Base-by-base conservation (phyloP, 148 eudicot species). In the Polygonum maritimum region DNA sequence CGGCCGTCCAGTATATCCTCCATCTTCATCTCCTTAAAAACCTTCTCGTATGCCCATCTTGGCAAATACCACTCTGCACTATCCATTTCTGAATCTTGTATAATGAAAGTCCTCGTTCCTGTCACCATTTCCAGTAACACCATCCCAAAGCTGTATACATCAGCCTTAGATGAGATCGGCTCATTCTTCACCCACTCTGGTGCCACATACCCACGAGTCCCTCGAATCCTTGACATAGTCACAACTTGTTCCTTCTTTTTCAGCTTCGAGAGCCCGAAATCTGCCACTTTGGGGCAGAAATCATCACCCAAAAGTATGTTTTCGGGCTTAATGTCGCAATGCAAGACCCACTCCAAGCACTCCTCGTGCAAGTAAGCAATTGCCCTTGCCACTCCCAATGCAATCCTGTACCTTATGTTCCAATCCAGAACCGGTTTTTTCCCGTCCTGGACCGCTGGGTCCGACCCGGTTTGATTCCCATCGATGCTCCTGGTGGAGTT, bases 41-140 rank as follows among this genome's bases (percentile, higher is more conserved):
- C 96, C 85, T 87, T 87, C 55, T 93, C 94, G 40, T 80, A 93
- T 7, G 91, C 96, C 98, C 98, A 91, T 62, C 75, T 80, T 0
- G 98, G 98, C 71, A 91, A 86, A 67, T 88, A 91, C 96, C 96
- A 93, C 11, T 88, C 94, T 8, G 89, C 86, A 76, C 98, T 93
- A 0, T 85, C 84, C 74, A 89, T 78, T 4, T 52, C 74, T 0
- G 87, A 78, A 26, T 78, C 85, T 63, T 83, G 85, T 15, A 81
- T 86, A 33, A 77, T 82, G 16, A 72, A 81, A 49, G 87, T 93
- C 81, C 98, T 86, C 2, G 80, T 79, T 5, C 98, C 98, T 0
- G 76, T 87, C 26, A 93, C 96, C 35, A 93, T 81, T 62, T 93
- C 96, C 44, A 93, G 38, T 57, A 93, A 60, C 13, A 93, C 94